phyloP scores from a whole-genome alignment of 305 asterid genomes.

The Ilex paraguariensis region DNA sequence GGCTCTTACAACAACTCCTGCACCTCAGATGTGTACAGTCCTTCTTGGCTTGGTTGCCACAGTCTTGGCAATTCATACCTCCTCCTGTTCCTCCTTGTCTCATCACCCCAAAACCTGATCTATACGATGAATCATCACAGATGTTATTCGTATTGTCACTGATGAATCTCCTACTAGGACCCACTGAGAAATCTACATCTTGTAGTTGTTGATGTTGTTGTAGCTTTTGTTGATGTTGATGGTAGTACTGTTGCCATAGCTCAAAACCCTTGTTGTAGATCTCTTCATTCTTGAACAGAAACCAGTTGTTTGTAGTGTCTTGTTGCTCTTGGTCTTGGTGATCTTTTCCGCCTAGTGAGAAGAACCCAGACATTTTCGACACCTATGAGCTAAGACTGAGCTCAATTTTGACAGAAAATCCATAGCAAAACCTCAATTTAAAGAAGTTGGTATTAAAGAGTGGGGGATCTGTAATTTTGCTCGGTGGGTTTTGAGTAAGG shows the following conservation, averaged over 20 bases:
- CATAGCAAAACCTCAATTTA: slow-evolving; percentile 32
- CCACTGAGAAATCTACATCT: slow-evolving; percentile 39
- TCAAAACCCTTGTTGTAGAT: slow-evolving; percentile 82
- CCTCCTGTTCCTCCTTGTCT: slow-evolving; percentile 18
- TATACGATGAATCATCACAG: slow-evolving; percentile 1
- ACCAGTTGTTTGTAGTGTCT: slow-evolving; percentile 25
- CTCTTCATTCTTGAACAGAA: slow-evolving; percentile 66
- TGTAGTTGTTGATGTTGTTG: slow-evolving; percentile 26
- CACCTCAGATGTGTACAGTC: slow-evolving; percentile 24
- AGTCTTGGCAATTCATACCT: slow-evolving; percentile 21
- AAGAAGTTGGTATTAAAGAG: background rate
- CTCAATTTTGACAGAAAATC: slow-evolving; percentile 34
- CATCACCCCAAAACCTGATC: slow-evolving; percentile 12
- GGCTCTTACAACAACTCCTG: slow-evolving; percentile 24
- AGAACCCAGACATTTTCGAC: slow-evolving; percentile 66
- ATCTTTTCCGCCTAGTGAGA: slow-evolving; percentile 56
- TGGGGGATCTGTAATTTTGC: background rate
- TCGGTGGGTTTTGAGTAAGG: background rate
- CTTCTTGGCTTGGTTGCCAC: slow-evolving; percentile 32
- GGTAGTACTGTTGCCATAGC: slow-evolving; percentile 73
- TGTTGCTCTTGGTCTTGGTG: slow-evolving; percentile 13
- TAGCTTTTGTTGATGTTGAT: slow-evolving; percentile 40
- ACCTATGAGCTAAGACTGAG: slow-evolving; percentile 28
- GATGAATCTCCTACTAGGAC: slow-evolving; percentile 4
- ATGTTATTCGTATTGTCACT: slow-evolving; percentile 26